These are phyloP conservation scores for Magnusiomyces sp. DNA, from an alignment of 1,139 yeast species.

Conservation along the genomic window DNA sequence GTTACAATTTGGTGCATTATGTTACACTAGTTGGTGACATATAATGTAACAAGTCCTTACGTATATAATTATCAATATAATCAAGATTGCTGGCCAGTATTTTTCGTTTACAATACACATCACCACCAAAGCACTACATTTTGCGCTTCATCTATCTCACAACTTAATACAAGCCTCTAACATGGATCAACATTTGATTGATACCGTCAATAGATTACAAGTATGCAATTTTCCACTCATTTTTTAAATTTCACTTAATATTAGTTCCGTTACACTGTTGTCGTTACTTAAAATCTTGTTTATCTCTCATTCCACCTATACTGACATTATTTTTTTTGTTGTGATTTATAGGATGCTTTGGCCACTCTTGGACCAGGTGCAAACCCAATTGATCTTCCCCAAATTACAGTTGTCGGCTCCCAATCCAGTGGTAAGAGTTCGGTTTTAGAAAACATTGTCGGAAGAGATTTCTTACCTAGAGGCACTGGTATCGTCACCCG, in stretches of 20 bases:
- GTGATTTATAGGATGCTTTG: constrained; percentile 74
- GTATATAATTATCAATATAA: too few species aligned
- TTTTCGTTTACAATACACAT: too few species aligned
- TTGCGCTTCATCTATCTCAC: too few species aligned
- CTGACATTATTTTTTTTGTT: constrained; percentile 51
- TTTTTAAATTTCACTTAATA: constrained; percentile 1
- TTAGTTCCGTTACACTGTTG: background rate
- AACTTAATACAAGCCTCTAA: too few species aligned
- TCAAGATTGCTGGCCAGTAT: too few species aligned
- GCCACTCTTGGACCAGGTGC: constrained; percentile 71
- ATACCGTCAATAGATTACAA: constrained; percentile 77
- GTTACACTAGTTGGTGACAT: too few species aligned
- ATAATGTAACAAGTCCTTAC: too few species aligned
- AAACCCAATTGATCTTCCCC: constrained; percentile 67
- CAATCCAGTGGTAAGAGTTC: constrained; percentile 94
- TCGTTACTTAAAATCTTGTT: background rate
- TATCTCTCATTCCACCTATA: background rate
- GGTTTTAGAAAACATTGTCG: constrained; percentile 88
- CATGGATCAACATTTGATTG: constrained; percentile 90
- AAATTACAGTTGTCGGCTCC: constrained; percentile 93
- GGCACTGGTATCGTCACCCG: constrained; percentile 96
- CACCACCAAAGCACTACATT: too few species aligned
- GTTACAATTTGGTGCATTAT: too few species aligned
- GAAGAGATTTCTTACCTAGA: constrained; percentile 89
- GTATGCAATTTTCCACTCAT: constrained; percentile 13